Evolutionary conservation across 805 yeast genomes (phyloP), one percentile per base, ranked within the genome.

Genomic region (Hermanozyma aechmeae): DNA sequence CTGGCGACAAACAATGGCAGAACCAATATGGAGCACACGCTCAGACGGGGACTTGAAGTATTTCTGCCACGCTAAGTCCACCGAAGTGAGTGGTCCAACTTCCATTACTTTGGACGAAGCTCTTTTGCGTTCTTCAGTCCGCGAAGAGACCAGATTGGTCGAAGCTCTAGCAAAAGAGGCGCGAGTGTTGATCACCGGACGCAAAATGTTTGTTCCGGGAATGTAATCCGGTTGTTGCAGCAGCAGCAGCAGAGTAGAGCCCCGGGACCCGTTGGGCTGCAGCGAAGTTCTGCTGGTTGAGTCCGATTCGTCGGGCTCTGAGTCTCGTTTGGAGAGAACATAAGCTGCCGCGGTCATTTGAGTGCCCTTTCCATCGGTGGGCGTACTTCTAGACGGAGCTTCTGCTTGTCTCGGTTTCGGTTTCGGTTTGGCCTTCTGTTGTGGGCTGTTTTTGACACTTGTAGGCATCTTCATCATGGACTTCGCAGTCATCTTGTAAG

Each of bases 381-480:
- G 20, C 5, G 9, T 18, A 15, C 16, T 13, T 20, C 15, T 28
- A 26, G 19, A 24, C 23, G 14, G 25, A 8, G 29, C 17, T 7
- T 16, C 28, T n/a, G n/a, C n/a, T n/a, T n/a, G n/a, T n/a, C n/a
- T n/a, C 22, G 20, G 26, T 13, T 13, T 8, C 3, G 24, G 6
- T 13, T 32, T 38, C 17, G n/a, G n/a, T 15, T 26, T 13, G 21
- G 15, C 14, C 25, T 30, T 16, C 30, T 25, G 14, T 25, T 25
- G 29, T 23, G 28, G 26, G 15, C 10, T 13, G 21, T 30, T 31
- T 16, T 15, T 19, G 33, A 16, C 16, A 49, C 26, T 24, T 56
- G 53, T 12, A 0, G 89, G 86, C 22, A 80, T 62, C 20, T 82
- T 79, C 56, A 76, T 71, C 92, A 82, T 81, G 2, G 89, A 72